Percentiles rank a stretch among this genome's conserved stretches.
Evolutionary conservation across 495 filamentous ascomycete species (phyloP).

Genomic region (Penicillium taxi): DNA sequence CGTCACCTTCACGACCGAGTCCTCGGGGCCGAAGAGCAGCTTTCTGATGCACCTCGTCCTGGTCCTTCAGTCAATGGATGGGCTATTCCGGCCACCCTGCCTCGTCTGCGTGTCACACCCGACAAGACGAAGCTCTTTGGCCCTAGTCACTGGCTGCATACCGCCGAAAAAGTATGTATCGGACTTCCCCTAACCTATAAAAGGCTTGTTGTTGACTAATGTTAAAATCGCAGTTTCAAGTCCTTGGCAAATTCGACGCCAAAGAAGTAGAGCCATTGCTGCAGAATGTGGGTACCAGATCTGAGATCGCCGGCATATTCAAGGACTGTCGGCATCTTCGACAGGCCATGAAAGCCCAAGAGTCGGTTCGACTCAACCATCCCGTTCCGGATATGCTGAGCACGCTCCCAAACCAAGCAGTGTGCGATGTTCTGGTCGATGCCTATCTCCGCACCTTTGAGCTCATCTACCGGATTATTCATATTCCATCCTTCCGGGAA

Average conservation of each 20-base stretch:
- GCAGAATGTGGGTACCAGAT: conserved; percentile 30
- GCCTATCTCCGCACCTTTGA: conserved; percentile 40
- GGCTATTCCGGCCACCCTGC: no score
- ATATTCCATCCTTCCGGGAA: conserved; percentile 48
- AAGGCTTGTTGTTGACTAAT: conserved; percentile 30
- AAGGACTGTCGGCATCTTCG: conserved; percentile 41
- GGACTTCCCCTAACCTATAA: neutral
- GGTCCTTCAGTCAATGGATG: no score
- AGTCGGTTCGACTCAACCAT: conserved; percentile 31
- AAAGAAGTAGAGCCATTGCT: conserved; percentile 33
- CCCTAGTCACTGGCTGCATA: conserved; percentile 49
- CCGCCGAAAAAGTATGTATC: conserved; percentile 29
- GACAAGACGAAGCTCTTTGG: conserved; percentile 49
- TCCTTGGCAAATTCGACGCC: no score
- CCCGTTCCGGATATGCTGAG: conserved; percentile 15
- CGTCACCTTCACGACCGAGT: no score
- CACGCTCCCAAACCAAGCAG: conserved; percentile 39
- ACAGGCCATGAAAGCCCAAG: conserved; percentile 36
- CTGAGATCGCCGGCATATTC: conserved; percentile 18
- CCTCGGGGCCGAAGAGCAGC: no score
- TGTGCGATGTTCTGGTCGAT: conserved; percentile 33
- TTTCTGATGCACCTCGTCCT: no score
- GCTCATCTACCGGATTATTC: conserved; percentile 46
- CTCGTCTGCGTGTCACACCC: no score
- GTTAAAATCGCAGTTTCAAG: no score